These are phyloP conservation scores for Mucor piriformis DNA, from an alignment of 371 early-diverging fungal species.

Conservation along the genomic window DNA sequence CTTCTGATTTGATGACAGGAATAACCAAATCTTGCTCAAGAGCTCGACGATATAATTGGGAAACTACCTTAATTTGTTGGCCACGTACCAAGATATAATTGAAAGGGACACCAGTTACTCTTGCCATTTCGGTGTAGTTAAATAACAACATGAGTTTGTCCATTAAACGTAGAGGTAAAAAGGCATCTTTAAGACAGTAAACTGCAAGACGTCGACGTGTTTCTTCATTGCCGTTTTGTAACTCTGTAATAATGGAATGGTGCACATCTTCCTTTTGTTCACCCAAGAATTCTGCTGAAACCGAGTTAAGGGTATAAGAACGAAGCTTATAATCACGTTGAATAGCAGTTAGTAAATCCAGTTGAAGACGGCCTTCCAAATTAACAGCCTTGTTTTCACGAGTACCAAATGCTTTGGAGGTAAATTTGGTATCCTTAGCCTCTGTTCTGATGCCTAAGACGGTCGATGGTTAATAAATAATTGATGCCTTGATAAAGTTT, in stretches of 20 bases:
- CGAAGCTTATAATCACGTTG: constrained; percentile 97
- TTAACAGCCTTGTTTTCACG: constrained; percentile 89
- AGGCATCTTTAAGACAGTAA: constrained; percentile 99
- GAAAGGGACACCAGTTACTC: constrained; percentile 98
- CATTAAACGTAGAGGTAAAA: constrained; percentile 95
- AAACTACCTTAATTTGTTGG: constrained; percentile 98
- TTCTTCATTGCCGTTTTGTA: constrained; percentile 95
- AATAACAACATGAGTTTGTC: constrained; percentile 97
- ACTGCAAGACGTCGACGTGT: constrained; percentile 97
- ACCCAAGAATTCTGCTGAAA: constrained; percentile 96
- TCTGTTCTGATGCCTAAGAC: constrained; percentile 53
- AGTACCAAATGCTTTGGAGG: constrained; percentile 93
- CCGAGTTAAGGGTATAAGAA: constrained; percentile 97
- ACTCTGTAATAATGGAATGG: constrained; percentile 96
- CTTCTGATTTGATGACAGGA: constrained; percentile 86
- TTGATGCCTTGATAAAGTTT: background rate
- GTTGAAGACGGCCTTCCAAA: constrained; percentile 94
- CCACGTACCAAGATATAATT: constrained; percentile 96
- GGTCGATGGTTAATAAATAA: background rate
- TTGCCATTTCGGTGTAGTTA: constrained; percentile 99
- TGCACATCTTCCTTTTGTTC: constrained; percentile 99
- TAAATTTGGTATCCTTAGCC: constrained; percentile 85
- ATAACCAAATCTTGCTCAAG: constrained; percentile 85
- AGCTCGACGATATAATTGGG: constrained; percentile 95
- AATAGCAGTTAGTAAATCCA: constrained; percentile 97